These are phyloP conservation scores for Penicillium angulare DNA, from an alignment of 495 filamentous ascomycete genomes.

Conservation along the genomic window DNA sequence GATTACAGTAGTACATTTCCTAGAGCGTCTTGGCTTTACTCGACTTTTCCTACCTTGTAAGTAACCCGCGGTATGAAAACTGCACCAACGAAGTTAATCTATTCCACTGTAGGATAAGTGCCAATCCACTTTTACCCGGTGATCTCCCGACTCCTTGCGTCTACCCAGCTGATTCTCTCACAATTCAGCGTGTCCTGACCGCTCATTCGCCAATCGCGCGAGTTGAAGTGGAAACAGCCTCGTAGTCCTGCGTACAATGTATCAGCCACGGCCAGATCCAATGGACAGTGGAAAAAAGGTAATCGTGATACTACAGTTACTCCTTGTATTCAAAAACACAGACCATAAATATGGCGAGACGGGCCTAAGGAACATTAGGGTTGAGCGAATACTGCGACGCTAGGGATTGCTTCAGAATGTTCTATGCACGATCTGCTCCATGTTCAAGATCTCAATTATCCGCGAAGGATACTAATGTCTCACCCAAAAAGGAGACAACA, in stretches of 20 bases:
- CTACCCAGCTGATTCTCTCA: slow-evolving; percentile 17
- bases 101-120: background rate
- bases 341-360: no score
- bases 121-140: slow-evolving; percentile 10
- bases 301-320: no score
- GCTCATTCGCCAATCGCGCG: background rate
- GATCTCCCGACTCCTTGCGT: slow-evolving; percentile 29
- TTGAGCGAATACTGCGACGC: background rate
- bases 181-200: background rate
- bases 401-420: background rate
- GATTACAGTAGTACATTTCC: background rate
- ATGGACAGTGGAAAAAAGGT: background rate
- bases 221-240: background rate
- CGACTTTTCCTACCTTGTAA: background rate
- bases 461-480: no score
- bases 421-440: background rate
- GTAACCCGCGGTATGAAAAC: slow-evolving; percentile 1
- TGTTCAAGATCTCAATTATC: background rate
- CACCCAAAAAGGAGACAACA: no score
- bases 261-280: background rate
- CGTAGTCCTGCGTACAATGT: background rate
- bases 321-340: no score
- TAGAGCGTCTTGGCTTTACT: background rate
- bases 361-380: background rate
- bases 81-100: background rate